Evolutionary conservation across 2,329 filamentous ascomycete species (phyloP), one percentile per base, ranked within the genome.

Genomic region (Colletotrichum sp.): DNA sequence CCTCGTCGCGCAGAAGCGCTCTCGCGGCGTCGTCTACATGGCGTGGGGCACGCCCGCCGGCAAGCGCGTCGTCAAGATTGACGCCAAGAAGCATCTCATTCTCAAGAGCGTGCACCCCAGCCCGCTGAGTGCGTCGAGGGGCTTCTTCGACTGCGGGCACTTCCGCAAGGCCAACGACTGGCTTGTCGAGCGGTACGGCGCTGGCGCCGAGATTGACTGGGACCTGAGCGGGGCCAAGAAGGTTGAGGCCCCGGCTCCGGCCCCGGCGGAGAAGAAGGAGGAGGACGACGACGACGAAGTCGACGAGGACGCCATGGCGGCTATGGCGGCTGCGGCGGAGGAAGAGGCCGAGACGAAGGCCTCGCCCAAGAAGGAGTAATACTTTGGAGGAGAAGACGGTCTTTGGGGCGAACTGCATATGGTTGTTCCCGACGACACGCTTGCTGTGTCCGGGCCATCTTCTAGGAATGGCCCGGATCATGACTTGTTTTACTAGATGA

Each of bases 1-100:
- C 79, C 90, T 95, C 0, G 95, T 99, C 3, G 94, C 94, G 1
- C 92, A 93, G 82, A 93, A 94, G 79, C 91, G 96, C 60, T 93
- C 91, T 0, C 89, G 90, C 32, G 97, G 97, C 3, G 96, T 99
- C 2, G 97, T 98, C 6, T 99, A 98, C 83, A 87, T 99, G 84
- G 96, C 96, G 1, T 99, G 97, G 97, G 97, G 97, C 18, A 92
- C 89, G 8, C 95, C 95, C 2, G 97, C 97, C 0, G 94, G 93
- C 72, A 94, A 95, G 86, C 89, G 96, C 72, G 95, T 98, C 26
- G 86, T 90, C 57, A 94, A 92, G 79, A 89, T 99, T 68, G 94
- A 97, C 81, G 88, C 85, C 67, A 89, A 91, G 78, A 93, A 90
- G 80, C 96, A 99, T 86, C 89, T 95, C 62, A 95, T 99, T 49